A percentile compares a stretch with the other conserved stretches of the same genome.
phyloP scores from a whole-genome alignment of 805 yeast genomes.

The Kodamaea laetipori region DNA sequence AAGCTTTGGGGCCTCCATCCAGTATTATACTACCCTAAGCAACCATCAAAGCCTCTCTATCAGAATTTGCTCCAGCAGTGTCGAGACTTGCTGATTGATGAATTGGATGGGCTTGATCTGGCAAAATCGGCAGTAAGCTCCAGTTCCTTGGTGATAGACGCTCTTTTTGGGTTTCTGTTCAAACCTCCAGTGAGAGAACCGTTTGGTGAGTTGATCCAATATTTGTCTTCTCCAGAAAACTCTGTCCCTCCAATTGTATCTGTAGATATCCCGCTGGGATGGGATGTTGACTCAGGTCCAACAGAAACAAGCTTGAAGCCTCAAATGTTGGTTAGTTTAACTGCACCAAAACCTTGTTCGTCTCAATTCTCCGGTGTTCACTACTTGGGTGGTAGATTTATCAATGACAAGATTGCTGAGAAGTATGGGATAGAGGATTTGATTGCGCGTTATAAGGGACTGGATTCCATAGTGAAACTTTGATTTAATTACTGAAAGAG shows the following conservation, averaged over 20 bases:
- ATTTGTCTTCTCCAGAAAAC: slow-evolving; percentile 21
- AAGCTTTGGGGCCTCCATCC: slow-evolving; percentile 72
- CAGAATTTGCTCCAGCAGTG: slow-evolving; percentile 66
- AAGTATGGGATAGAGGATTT: slow-evolving; percentile 68
- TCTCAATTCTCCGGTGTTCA: slow-evolving; percentile 51
- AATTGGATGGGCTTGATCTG: slow-evolving; percentile 45
- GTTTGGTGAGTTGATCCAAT: slow-evolving; percentile 49
- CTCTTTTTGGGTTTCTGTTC: slow-evolving; percentile 92
- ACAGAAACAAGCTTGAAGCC: slow-evolving; percentile 55
- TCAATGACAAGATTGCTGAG: slow-evolving; percentile 63
- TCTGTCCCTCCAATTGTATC: slow-evolving; percentile 67
- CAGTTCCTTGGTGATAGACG: slow-evolving; percentile 55
- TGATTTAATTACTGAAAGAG: not conserved
- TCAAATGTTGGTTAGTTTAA: slow-evolving; percentile 70
- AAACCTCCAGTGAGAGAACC: slow-evolving; percentile 85
- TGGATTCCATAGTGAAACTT: slow-evolving; percentile 35
- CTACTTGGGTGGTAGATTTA: slow-evolving; percentile 89
- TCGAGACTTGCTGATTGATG: slow-evolving; percentile 59
- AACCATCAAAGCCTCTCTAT: slow-evolving; percentile 56
- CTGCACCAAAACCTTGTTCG: slow-evolving; percentile 94
- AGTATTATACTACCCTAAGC: slow-evolving; percentile 75
- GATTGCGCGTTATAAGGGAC: slow-evolving; percentile 29
- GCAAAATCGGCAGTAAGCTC: slow-evolving; percentile 20
- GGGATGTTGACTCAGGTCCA: slow-evolving; percentile 95
- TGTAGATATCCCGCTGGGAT: slow-evolving; percentile 93